These are phyloP conservation scores for Trichoderma erinaceum DNA, from an alignment of 495 filamentous ascomycete species.

Conservation along the genomic window DNA sequence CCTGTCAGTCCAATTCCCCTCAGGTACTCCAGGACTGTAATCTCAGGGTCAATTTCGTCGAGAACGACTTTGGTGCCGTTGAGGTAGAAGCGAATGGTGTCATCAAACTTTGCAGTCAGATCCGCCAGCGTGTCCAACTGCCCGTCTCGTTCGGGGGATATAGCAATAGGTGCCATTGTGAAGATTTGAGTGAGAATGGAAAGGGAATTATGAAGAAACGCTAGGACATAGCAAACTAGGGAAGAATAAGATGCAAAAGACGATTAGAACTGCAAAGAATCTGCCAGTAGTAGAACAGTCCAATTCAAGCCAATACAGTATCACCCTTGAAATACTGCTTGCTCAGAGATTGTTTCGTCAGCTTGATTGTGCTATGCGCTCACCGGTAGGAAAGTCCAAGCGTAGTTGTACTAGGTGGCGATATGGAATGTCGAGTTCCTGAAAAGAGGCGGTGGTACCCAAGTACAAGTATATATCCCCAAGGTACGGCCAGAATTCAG, in stretches of 20 bases:
- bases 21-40: conserved; percentile 90
- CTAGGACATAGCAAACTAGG: neutral
- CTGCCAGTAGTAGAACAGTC: no score
- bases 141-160: conserved; percentile 35
- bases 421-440: no score
- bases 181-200: neutral
- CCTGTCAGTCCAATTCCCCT: conserved; percentile 82
- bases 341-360: no score
- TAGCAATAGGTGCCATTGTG: conserved; percentile 43
- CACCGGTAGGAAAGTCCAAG: no score
- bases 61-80: conserved; percentile 89
- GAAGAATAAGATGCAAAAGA: neutral
- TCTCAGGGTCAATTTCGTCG: conserved; percentile 77
- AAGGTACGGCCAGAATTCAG: neutral
- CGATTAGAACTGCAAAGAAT: neutral
- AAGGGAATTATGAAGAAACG: neutral
- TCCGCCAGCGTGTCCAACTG: conserved; percentile 19
- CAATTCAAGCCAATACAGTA: no score
- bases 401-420: no score
- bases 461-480: neutral
- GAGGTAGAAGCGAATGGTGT: conserved; percentile 76
- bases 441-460: no score
- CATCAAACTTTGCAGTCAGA: conserved; percentile 38
- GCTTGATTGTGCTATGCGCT: no score
- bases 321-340: no score